These are phyloP conservation scores for Aspergillus caelatus DNA, from an alignment of 2,329 filamentous ascomycete species.

Conservation along the genomic window DNA sequence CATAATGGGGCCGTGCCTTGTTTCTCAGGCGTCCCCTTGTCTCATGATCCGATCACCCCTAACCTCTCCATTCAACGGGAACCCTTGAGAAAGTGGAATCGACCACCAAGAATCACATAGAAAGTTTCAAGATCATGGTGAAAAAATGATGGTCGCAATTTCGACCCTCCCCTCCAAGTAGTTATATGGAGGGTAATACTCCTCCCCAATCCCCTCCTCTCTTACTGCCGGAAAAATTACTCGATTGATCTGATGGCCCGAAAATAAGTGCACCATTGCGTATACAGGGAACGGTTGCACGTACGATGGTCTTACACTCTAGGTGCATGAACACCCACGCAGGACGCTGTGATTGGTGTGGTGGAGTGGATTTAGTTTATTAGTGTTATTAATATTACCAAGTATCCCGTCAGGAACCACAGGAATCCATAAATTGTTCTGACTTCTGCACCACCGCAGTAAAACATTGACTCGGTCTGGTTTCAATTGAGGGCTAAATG, in stretches of 20 bases:
- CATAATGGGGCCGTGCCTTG: background rate
- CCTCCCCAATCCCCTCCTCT: background rate
- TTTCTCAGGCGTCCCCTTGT: background rate
- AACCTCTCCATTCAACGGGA: background rate
- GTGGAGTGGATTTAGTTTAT: background rate
- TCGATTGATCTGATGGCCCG: background rate
- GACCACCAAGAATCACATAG: background rate
- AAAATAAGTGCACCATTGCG: constrained; percentile 3
- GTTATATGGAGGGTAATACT: background rate
- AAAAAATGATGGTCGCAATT: background rate
- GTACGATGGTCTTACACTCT: constrained; percentile 1
- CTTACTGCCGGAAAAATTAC: background rate
- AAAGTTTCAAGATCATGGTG: background rate
- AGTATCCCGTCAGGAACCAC: background rate
- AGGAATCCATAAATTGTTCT: background rate
- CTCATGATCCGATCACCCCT: constrained; percentile 1
- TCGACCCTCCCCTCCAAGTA: background rate
- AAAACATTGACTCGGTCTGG: background rate
- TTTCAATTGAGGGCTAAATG: background rate
- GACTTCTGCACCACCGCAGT: background rate
- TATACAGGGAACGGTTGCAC: background rate
- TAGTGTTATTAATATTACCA: background rate
- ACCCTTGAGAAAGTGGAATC: background rate
- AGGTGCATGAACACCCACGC: background rate
- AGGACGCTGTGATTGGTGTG: background rate